These are phyloP conservation scores for Tetracentron sinense DNA, from an alignment of 164 flowering plant species.

Conservation along the genomic window DNA sequence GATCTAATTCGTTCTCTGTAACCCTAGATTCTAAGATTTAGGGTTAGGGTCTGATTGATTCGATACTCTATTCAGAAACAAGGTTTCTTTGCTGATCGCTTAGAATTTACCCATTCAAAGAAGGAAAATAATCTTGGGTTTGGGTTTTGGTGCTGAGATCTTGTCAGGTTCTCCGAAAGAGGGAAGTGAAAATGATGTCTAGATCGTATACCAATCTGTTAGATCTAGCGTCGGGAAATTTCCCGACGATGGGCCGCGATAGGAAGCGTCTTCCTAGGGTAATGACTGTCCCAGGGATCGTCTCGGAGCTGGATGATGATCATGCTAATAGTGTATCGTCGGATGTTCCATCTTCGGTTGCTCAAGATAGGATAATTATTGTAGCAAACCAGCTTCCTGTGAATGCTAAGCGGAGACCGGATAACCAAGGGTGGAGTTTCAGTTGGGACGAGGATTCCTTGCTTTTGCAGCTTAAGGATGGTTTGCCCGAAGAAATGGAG, in stretches of 20 bases:
- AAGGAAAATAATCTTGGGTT: constrained; percentile 9
- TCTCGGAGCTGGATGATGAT: constrained; percentile 75
- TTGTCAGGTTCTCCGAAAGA: constrained; percentile 5
- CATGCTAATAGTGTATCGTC: constrained; percentile 65
- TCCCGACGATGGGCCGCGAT: constrained; percentile 49
- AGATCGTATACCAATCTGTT: constrained; percentile 78
- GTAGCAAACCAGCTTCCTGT: constrained; percentile 77
- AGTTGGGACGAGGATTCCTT: constrained; percentile 82
- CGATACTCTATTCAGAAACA: constrained; percentile 13
- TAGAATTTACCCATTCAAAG: not conserved
- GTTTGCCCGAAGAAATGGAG: constrained; percentile 76
- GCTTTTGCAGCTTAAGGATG: constrained; percentile 67
- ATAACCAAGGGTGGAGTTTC: constrained; percentile 68
- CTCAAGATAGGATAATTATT: constrained; percentile 62
- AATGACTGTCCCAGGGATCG: constrained; percentile 69
- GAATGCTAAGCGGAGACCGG: constrained; percentile 57
- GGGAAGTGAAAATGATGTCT: constrained; percentile 52
- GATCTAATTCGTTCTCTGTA: constrained; percentile 4
- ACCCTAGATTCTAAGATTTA: constrained; percentile 6
- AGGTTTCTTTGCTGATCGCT: not conserved
- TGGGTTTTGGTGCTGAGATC: constrained; percentile 11
- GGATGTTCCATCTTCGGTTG: constrained; percentile 56
- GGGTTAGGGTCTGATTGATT: constrained; percentile 5
- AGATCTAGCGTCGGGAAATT: constrained; percentile 77
- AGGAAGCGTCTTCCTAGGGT: constrained; percentile 51